phyloP scores from a whole-genome alignment of 1,284 basidiomycete genomes.

The Schizophyllum commune region DNA sequence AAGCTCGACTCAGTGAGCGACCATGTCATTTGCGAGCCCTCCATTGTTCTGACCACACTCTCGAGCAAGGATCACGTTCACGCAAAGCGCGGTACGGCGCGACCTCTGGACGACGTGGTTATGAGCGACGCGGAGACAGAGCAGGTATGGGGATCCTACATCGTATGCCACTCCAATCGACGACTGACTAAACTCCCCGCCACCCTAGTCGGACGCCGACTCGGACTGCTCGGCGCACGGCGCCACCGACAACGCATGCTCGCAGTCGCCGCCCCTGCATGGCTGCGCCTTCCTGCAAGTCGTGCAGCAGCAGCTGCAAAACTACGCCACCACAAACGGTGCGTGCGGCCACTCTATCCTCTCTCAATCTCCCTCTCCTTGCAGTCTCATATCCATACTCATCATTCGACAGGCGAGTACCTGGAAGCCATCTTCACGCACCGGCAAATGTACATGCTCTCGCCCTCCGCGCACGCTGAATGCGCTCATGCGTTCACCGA shows the following conservation, averaged over 20 bases:
- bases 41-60: conserved; percentile 2
- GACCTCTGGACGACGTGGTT: background rate
- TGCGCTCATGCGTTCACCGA: conserved; percentile 58
- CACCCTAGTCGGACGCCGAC: background rate
- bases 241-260: conserved; percentile 5
- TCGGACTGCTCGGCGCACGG: conserved; percentile 1
- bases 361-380: too few species aligned
- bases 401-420: conserved; percentile 49
- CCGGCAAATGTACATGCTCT: conserved; percentile 54
- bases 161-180: background rate
- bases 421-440: conserved; percentile 69
- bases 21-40: background rate
- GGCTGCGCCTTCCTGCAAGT: conserved; percentile 59
- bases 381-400: background rate
- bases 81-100: conserved; percentile 1
- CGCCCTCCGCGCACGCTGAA: conserved; percentile 48
- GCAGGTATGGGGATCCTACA: background rate
- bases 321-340: conserved; percentile 35
- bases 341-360: background rate
- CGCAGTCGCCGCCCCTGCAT: conserved; percentile 13
- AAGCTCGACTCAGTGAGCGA: conserved; percentile 8
- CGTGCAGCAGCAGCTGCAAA: conserved; percentile 45
- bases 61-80: conserved; percentile 10
- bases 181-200: too few species aligned
- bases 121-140: conserved; percentile 3